Evolutionary conservation across 495 filamentous ascomycete species (phyloP), one percentile per base, ranked within the genome.

Genomic region (Penicillium macrosclerotiorum): DNA sequence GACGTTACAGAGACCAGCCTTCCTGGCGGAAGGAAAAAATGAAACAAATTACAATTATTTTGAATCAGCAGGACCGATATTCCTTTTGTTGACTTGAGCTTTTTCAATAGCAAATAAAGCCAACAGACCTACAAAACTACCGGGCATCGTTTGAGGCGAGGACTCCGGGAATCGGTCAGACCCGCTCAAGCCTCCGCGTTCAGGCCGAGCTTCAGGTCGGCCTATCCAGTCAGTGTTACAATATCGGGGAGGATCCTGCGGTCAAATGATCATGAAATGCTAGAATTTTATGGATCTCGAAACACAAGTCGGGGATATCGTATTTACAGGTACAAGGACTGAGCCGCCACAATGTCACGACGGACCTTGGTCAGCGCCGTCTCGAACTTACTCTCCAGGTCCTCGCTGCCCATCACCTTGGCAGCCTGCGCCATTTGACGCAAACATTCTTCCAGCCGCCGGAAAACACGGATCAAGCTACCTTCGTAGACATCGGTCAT

Each of bases 401-500:
- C 93, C 51, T 95, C 87, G 62, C 84, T 95, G 42, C 93, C 93
- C 94, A 98, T 98, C 41, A 95, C 91, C 69, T 95, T 96, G 51
- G 86, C 80, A 30, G 89, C 93, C 69, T 96, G 86, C n/a, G 86
- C 92, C 81, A 97, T 95, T 67, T 98, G 93, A 51, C 94, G 79
- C n/a, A 98, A 73, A 39, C 95, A 78, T 71, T 98, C 93, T 68
- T 98, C 94, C 26, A 98, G 72, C 16, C 94, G 86, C 37, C 93
- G 84, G 80, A 98, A 97, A 37, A 96, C 82, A 24, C 93, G 88
- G 59, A 98, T 97, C 52, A 98, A 74, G 45, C 85, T 95, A 34
- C 93, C 93, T 64, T 98, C 93, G 65, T 96, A 98, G 27, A 92
- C 88, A 62, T 96, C 91, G 22, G 93, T 95, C 92, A 96, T 96